phyloP scores from a whole-genome alignment of 1,139 yeast genomes.

The Geotrichum cucujoidarum region DNA sequence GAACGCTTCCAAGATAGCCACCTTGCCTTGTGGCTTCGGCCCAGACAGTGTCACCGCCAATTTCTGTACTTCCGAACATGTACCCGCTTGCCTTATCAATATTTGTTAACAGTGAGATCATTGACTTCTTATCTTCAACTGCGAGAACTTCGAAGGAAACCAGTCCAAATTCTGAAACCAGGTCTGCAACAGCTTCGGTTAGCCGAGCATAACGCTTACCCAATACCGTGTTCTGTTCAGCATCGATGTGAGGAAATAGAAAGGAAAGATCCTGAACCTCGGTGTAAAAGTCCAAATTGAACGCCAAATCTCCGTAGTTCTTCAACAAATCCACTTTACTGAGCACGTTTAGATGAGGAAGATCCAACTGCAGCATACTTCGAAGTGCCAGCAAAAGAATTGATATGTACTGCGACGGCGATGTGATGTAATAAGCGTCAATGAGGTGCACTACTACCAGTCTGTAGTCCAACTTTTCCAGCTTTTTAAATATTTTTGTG shows the following conservation, averaged over 20 bases:
- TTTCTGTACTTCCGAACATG: slow-evolving; percentile 83
- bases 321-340: slow-evolving; percentile 82
- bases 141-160: slow-evolving; percentile 86
- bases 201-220: slow-evolving; percentile 63
- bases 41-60: slow-evolving; percentile 96
- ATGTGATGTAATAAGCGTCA: slow-evolving; percentile 78
- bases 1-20: slow-evolving; percentile 48
- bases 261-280: slow-evolving; percentile 81
- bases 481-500: slow-evolving; percentile 60
- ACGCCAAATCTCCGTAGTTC: slow-evolving; percentile 57
- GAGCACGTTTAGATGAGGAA: slow-evolving; percentile 89
- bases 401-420: slow-evolving; percentile 90
- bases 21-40: slow-evolving; percentile 86
- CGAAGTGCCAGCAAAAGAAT: slow-evolving; percentile 73
- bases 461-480: slow-evolving; percentile 68
- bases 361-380: slow-evolving; percentile 86
- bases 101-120: slow-evolving; percentile 72
- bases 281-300: slow-evolving; percentile 78
- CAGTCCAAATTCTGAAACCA: slow-evolving; percentile 80
- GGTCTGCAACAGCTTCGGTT: slow-evolving; percentile 73
- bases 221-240: slow-evolving; percentile 58
- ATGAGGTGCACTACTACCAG: slow-evolving; percentile 82
- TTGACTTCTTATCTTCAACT: slow-evolving; percentile 84
- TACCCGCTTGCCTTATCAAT: slow-evolving; percentile 94
- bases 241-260: slow-evolving; percentile 62